Percentiles rank a stretch among this genome's conserved stretches.
Evolutionary conservation across 768 basidiomycete species (phyloP).

Genomic region (Suillus lakei): DNA sequence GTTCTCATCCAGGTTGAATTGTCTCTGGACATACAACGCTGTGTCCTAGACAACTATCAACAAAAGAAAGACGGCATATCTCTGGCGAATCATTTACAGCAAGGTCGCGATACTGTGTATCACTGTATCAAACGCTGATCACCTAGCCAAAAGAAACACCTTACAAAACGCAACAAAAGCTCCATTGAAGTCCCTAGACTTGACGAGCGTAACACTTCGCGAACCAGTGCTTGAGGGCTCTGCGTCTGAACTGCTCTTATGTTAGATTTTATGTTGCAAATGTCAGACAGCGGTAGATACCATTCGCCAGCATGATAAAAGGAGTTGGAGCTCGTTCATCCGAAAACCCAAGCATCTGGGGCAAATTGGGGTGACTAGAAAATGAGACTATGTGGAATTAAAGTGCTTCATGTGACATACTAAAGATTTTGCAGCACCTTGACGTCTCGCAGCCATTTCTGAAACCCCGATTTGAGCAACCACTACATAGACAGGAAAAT

Average conservation of each 20-base stretch:
- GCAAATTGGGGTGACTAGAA: constrained; percentile 54
- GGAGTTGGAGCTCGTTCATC: constrained; percentile 48
- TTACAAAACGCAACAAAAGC: constrained; percentile 39
- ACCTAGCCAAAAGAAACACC: constrained; percentile 10
- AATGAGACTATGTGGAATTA: not conserved
- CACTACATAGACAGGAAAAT: not conserved
- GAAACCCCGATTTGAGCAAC: not conserved
- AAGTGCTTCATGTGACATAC: constrained; percentile 33
- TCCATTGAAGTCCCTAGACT: constrained; percentile 44
- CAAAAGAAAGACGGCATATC: not conserved
- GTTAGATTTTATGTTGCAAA: not conserved
- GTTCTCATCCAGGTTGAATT: constrained; percentile 42
- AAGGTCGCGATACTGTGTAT: constrained; percentile 46
- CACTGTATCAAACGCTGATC: not conserved
- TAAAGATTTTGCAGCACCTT: constrained; percentile 54
- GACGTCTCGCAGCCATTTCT: constrained; percentile 57
- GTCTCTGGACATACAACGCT: constrained; percentile 46
- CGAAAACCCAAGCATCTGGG: constrained; percentile 58
- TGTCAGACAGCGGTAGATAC: constrained; percentile 25
- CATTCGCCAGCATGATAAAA: constrained; percentile 56
- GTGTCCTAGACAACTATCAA: constrained; percentile 40
- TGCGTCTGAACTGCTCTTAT: constrained; percentile 44
- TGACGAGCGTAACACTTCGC: constrained; percentile 38
- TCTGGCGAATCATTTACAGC: constrained; percentile 27
- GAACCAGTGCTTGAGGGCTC: constrained; percentile 44